Evolutionary conservation across 23 red algal genomes (phyloP), one percentile per base, ranked within the genome.

Genomic region (Gracilaria caudata): DNA sequence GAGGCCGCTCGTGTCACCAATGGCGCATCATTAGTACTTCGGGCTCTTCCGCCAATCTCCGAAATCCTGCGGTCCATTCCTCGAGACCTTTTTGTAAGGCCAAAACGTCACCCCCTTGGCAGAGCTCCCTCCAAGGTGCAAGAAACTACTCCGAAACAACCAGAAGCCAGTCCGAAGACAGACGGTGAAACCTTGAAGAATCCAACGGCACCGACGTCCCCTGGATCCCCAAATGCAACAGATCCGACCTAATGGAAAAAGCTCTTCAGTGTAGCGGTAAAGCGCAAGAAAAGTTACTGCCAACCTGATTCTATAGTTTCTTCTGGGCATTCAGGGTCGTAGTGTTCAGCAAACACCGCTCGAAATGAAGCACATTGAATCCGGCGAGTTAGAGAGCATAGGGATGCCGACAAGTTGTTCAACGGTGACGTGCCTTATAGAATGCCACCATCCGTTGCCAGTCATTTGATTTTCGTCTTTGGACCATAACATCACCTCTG

Each of bases 11-110:
- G 70, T 1, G 38, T 75, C 21, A 14, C 70, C 14, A 75, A n/a
- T 29, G 70, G 70, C 28, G 70, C 70, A 7, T 75, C 70, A 75
- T 29, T 49, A 26, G 70, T 75, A 23, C 20, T 75, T 1, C 37
- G 43, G 23, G 37, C 70, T 10, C 70, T 75, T 75, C 70, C 70
- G 47, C 40, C 70, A 38, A 5, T 75, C 38, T 75, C 37, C 28
- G 38, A 43, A 26, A 19, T 75, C 4, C 0, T 49, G 2, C 21
- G 23, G 5, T 75, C 33, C 11, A 9, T 75, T 2, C 39, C 43
- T 29, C 39, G 47, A 21, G 0, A 43, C 11, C 39, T 75, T 2
- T 29, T 75, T 47, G 70, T 75, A 23, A 75, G 47, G 70, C 70
- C 70, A 45, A n/a, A 17, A 9, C 29, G 33, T 47, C 70, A 75